Evolutionary conservation across 768 basidiomycete genomes (phyloP).

Genomic region (Rubroboletus satanas): DNA sequence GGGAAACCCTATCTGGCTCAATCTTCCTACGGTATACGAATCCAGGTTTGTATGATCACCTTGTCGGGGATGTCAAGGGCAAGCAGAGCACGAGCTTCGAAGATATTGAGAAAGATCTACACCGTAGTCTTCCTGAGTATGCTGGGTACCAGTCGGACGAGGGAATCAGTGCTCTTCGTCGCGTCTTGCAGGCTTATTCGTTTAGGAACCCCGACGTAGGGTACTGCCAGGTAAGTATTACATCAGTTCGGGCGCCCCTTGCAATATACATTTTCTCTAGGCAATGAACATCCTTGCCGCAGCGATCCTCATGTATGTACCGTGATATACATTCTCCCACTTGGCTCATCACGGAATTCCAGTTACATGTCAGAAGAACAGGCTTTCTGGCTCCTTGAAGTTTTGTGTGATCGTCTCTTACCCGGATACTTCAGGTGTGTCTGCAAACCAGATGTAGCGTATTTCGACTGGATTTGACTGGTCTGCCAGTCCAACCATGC

Average conservation of each 20-base stretch:
- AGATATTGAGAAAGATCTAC: slow-evolving; percentile 98
- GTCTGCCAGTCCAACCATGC: slow-evolving; percentile 82
- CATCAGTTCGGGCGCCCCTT: neutral
- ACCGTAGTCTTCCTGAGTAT: slow-evolving; percentile 94
- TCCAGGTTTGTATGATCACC: slow-evolving; percentile 73
- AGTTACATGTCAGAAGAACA: slow-evolving; percentile 99
- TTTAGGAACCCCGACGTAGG: slow-evolving; percentile 92
- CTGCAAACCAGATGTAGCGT: neutral
- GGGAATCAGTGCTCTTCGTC: slow-evolving; percentile 78
- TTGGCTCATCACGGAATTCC: slow-evolving; percentile 9
- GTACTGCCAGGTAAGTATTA: slow-evolving; percentile 75
- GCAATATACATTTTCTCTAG: slow-evolving; percentile 33
- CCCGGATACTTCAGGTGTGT: slow-evolving; percentile 95
- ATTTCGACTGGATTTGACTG: slow-evolving; percentile 2
- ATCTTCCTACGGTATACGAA: slow-evolving; percentile 85
- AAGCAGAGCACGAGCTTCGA: slow-evolving; percentile 86
- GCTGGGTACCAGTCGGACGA: slow-evolving; percentile 90
- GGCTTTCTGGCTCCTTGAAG: slow-evolving; percentile 94
- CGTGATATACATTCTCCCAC: neutral
- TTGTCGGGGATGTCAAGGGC: slow-evolving; percentile 75
- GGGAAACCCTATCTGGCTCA: slow-evolving; percentile 96
- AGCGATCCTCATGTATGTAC: slow-evolving; percentile 81
- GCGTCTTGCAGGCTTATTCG: slow-evolving; percentile 93
- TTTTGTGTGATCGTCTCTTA: slow-evolving; percentile 88
- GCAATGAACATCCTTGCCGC: slow-evolving; percentile 98